Conservation (phyloP, 2,329 filamentous ascomycete species). For the Septoria linicola region DNA sequence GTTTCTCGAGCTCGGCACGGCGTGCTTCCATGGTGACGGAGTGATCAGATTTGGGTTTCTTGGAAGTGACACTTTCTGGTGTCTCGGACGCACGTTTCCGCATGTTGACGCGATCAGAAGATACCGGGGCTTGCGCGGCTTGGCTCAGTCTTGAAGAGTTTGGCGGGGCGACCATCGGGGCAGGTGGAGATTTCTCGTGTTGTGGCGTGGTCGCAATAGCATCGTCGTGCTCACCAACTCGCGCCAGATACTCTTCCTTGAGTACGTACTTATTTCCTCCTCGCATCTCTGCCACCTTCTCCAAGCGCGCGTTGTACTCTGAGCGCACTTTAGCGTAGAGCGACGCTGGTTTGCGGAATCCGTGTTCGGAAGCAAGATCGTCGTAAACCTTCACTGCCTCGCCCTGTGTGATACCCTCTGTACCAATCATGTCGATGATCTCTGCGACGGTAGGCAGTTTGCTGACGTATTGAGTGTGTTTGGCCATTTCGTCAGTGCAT, state of each 20-base stretch:
- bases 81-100: slow-evolving; percentile 5
- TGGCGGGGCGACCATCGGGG: background rate
- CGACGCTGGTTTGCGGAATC: background rate
- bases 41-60: background rate
- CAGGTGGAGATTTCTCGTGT: background rate
- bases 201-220: background rate
- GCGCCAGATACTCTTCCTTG: background rate
- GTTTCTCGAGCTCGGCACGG: background rate
- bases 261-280: background rate
- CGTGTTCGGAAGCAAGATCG: background rate
- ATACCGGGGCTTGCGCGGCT: background rate
- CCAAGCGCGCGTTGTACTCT: slow-evolving; percentile 2
- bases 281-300: background rate
- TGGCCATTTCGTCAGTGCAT: background rate
- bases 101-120: background rate
- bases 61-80: slow-evolving; percentile 1
- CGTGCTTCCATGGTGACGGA: background rate
- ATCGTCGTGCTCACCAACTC: no score
- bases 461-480: background rate
- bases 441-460: slow-evolving; percentile 1
- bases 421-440: slow-evolving; percentile 1
- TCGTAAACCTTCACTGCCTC: slow-evolving; percentile 2
- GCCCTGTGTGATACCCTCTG: background rate
- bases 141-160: background rate
- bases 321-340: background rate